Evolutionary conservation across 2,329 filamentous ascomycete genomes (phyloP), one percentile per base, ranked within the genome.

Genomic region (Xylaria sp.): DNA sequence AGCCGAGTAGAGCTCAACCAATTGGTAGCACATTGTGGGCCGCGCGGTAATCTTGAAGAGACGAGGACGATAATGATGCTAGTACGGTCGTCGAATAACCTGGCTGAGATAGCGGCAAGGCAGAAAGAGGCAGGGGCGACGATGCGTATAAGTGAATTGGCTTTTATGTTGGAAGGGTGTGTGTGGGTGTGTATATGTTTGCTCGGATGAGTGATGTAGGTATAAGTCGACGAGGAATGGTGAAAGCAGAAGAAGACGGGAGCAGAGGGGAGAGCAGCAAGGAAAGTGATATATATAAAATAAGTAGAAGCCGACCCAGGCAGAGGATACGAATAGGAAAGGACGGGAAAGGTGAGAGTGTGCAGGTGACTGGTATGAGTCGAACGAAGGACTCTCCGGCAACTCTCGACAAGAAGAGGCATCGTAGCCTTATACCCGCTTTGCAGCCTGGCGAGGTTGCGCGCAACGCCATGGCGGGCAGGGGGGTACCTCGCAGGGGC

Each of bases 1-100:
- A 51, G 88, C 90, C 50, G 91, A 87, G 78, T 92, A 96, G 54
- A 90, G 82, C 73, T 96, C 92, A 65, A 93, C 79, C 58, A 96
- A 76, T 75, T 92, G 90, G 69, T 91, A 92, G 69, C 92, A 96
- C 92, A 96, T 62, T 79, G 71, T 67, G 49, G 47, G 37, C n/a
- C 11, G 29, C 29, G 29, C 9, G 16, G 16, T 3, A 34, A 34
- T n/a, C 29, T 34, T 13, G 16, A 34, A 13, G 29, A 13, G 29
- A 13, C 11, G 16, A 7, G 5, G 29, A 34, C 11, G 29, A 34
- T 34, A 34, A 34, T 6, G 41, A 51, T 37, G 56, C 56, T 34
- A 43, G 43, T 59, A 46, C 45, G 48, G 54, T 52, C 37, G 49
- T 38, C 56, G 44, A 50, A 60, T 42, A 50, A 45, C 46, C 44